phyloP scores from a whole-genome alignment of 2,329 filamentous ascomycete species.

The Furcasterigmium furcatum region DNA sequence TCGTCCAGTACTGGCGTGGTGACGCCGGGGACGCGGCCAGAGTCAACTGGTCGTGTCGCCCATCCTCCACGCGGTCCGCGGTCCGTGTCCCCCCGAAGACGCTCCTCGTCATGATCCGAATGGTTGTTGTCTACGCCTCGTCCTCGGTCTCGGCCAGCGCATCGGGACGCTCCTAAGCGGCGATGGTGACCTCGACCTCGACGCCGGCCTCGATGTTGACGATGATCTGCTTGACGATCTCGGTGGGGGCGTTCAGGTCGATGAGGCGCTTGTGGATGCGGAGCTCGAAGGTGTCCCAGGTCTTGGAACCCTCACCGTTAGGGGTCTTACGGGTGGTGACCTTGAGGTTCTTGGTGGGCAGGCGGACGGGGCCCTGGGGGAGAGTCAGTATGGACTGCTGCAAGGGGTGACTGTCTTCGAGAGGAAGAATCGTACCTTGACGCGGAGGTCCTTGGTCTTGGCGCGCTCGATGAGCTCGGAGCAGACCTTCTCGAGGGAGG shows the following conservation, averaged over 20 bases:
- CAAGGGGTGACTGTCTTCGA: too few species aligned
- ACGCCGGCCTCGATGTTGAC: constrained; percentile 94
- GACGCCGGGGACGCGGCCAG: too few species aligned
- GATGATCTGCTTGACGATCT: constrained; percentile 96
- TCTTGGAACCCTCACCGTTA: constrained; percentile 98
- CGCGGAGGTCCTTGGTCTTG: constrained; percentile 95
- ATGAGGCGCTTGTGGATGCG: constrained; percentile 98
- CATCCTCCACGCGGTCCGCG: too few species aligned
- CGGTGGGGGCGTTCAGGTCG: constrained; percentile 94
- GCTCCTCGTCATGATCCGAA: too few species aligned
- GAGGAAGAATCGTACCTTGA: constrained; percentile 60
- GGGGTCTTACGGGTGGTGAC: constrained; percentile 98
- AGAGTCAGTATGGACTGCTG: too few species aligned
- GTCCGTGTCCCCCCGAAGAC: too few species aligned
- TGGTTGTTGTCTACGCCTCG: too few species aligned
- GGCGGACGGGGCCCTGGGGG: constrained; percentile 78
- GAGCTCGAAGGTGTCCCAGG: constrained; percentile 99
- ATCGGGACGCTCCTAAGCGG: constrained; percentile 55
- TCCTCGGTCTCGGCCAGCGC: too few species aligned
- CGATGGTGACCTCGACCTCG: constrained; percentile 91
- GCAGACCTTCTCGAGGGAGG: constrained; percentile 97
- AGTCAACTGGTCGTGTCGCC: too few species aligned
- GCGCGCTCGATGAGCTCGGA: constrained; percentile 97
- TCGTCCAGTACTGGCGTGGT: too few species aligned
- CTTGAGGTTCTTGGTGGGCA: constrained; percentile 96